A percentile compares a stretch with the other conserved stretches of the same genome.
Evolutionary conservation across 805 yeast genomes (phyloP).

Genomic region (Wickerhamomyces silvicola): DNA sequence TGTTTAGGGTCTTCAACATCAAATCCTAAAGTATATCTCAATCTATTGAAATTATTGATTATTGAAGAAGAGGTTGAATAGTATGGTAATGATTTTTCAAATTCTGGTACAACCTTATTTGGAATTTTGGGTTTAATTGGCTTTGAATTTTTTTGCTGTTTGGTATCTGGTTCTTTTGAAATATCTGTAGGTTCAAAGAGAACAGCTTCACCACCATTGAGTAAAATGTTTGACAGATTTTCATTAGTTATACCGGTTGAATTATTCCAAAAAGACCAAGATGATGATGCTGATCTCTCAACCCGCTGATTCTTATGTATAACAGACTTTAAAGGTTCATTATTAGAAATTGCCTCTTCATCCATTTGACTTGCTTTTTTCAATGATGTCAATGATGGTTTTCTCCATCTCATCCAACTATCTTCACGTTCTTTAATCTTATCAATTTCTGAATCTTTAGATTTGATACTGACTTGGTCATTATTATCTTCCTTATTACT

Average conservation of each 20-base stretch:
- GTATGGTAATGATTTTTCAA: constrained; percentile 19
- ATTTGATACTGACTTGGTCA: too few species aligned
- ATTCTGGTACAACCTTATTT: constrained; percentile 21
- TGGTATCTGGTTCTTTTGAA: constrained; percentile 2
- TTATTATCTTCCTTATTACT: too few species aligned
- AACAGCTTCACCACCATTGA: constrained; percentile 19
- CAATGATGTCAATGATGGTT: constrained; percentile 17
- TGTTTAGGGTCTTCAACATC: constrained; percentile 21
- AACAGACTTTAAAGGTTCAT: constrained; percentile 8
- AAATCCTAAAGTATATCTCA: constrained; percentile 20
- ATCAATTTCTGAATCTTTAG: background rate
- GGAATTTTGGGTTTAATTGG: constrained; percentile 4
- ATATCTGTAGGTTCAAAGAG: constrained; percentile 16
- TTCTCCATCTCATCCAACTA: constrained; percentile 21
- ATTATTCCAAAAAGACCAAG: constrained; percentile 24
- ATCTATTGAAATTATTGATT: constrained; percentile 16
- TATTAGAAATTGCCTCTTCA: constrained; percentile 6
- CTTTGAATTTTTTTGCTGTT: constrained; percentile 1
- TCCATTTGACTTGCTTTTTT: constrained; percentile 13
- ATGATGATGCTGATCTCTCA: constrained; percentile 4
- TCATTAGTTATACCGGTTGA: constrained; percentile 1
- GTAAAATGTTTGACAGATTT: constrained; percentile 13
- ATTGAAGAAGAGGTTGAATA: constrained; percentile 12
- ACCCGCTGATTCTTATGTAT: background rate
- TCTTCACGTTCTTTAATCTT: background rate